A percentile compares a stretch with the other conserved stretches of the same genome.
Conservation (phyloP, 192 early-diverging fungal genomes). For the Jimgerdemannia lactiflua region DNA sequence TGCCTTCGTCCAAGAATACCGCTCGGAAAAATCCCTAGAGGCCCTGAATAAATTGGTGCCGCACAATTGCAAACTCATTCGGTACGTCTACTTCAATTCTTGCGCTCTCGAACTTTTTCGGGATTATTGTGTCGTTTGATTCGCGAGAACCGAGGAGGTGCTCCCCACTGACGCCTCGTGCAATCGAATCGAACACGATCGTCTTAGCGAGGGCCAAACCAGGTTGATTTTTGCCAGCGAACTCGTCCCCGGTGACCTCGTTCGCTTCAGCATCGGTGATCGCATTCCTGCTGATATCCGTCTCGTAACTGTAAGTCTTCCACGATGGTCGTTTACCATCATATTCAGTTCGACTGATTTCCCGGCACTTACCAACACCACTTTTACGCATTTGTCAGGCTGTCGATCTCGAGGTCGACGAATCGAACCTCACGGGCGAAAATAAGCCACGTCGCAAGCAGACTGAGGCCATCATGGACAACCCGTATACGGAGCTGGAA, state of each 20-base stretch:
- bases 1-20: constrained; percentile 87
- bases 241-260: constrained; percentile 91
- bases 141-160: not conserved
- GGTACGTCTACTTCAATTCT: constrained; percentile 39
- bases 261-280: constrained; percentile 85
- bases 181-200: not conserved
- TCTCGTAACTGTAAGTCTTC: constrained; percentile 51
- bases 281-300: constrained; percentile 93
- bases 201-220: constrained; percentile 53
- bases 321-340: not conserved
- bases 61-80: constrained; percentile 78
- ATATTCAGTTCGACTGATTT: not conserved
- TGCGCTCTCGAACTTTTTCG: constrained; percentile 2
- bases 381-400: constrained; percentile 29
- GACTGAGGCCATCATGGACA: constrained; percentile 42
- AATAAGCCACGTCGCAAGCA: constrained; percentile 78
- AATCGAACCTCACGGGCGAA: constrained; percentile 87
- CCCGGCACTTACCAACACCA: not conserved
- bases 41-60: constrained; percentile 83
- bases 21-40: constrained; percentile 80
- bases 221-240: constrained; percentile 68
- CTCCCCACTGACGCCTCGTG: not conserved
- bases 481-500: constrained; percentile 45
- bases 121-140: not conserved
- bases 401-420: constrained; percentile 87